Conservation (phyloP, 139 green algal species). For the Prasinococcaceae sp. region DNA sequence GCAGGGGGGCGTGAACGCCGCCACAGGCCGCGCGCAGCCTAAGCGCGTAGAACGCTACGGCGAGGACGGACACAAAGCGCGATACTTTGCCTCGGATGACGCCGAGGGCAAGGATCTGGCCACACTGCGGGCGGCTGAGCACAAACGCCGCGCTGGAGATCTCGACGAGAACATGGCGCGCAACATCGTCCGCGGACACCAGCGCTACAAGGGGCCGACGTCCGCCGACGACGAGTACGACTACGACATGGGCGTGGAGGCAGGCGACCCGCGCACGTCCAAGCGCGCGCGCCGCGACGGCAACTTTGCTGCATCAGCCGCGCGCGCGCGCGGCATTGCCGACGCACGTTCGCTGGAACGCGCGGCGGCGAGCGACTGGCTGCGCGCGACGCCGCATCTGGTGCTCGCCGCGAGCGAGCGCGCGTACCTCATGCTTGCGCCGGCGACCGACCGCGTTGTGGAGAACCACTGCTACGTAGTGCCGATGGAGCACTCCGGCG, state of each 20-base stretch:
- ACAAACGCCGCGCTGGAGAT: slow-evolving; percentile 18
- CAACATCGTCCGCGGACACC: slow-evolving; percentile 39
- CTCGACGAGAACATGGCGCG: slow-evolving; percentile 40
- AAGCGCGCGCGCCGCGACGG: background rate
- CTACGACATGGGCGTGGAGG: slow-evolving; percentile 58
- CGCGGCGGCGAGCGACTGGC: slow-evolving; percentile 1
- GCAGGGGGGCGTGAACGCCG: slow-evolving; percentile 38
- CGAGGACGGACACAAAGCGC: slow-evolving; percentile 33
- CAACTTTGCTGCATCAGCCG: slow-evolving; percentile 21
- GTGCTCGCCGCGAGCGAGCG: slow-evolving; percentile 56
- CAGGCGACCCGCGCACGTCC: slow-evolving; percentile 26
- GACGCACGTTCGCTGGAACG: slow-evolving; percentile 1
- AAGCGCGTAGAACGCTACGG: slow-evolving; percentile 2
- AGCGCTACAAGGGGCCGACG: slow-evolving; percentile 12
- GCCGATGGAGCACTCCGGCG: slow-evolving; percentile 37
- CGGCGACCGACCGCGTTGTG: slow-evolving; percentile 43
- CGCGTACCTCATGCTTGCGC: slow-evolving; percentile 69
- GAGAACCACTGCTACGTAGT: slow-evolving; percentile 70
- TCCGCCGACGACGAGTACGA: slow-evolving; percentile 84
- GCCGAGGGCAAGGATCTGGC: slow-evolving; percentile 41
- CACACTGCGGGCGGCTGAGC: slow-evolving; percentile 48
- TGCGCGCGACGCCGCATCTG: slow-evolving; percentile 37
- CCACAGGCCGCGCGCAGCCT: background rate
- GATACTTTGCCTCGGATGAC: slow-evolving; percentile 74
- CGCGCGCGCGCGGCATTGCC: slow-evolving; percentile 12